phyloP scores from a whole-genome alignment of 2,329 filamentous ascomycete genomes.

The Lachnellula occidentalis region DNA sequence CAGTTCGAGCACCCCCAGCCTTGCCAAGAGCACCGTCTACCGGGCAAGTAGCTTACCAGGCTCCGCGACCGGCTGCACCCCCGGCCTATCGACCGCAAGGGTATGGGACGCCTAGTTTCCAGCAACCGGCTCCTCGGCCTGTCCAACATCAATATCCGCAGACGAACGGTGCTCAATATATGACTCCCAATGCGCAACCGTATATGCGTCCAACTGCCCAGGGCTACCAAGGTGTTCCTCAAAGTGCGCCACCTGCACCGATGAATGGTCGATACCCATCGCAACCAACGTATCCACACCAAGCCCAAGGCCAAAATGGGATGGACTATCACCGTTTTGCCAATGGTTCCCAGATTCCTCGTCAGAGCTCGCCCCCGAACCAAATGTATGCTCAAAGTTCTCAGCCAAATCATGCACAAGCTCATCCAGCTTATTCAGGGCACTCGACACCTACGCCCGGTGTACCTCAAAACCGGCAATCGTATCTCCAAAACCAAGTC shows the following conservation, averaged over 20 bases:
- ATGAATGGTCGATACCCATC: conserved; percentile 25
- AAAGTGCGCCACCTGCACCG: conserved; percentile 18
- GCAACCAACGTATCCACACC: conserved; percentile 23
- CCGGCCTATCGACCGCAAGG: conserved; percentile 24
- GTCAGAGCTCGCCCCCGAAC: conserved; percentile 29
- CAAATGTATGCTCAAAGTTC: conserved; percentile 21
- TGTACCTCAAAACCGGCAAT: conserved; percentile 17
- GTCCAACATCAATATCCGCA: conserved; percentile 25
- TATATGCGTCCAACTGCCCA: conserved; percentile 23
- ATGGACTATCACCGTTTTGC: conserved; percentile 23
- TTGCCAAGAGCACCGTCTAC: conserved; percentile 27
- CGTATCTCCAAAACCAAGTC: conserved; percentile 19
- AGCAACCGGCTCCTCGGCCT: conserved; percentile 27
- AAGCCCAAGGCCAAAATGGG: conserved; percentile 25
- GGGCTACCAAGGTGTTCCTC: conserved; percentile 21
- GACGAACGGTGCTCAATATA: conserved; percentile 21
- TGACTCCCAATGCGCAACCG: conserved; percentile 15
- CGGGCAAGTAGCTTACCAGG: conserved; percentile 24
- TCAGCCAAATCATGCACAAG: conserved; percentile 17
- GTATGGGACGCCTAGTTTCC: conserved; percentile 27
- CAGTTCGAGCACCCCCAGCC: conserved; percentile 23
- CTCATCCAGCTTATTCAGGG: conserved; percentile 14
- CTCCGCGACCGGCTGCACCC: conserved; percentile 21
- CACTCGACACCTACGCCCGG: conserved; percentile 21
- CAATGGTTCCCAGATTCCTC: conserved; percentile 19